Evolutionary conservation across 805 yeast species (phyloP).

Genomic region (Jamesozyma spencerorum): DNA sequence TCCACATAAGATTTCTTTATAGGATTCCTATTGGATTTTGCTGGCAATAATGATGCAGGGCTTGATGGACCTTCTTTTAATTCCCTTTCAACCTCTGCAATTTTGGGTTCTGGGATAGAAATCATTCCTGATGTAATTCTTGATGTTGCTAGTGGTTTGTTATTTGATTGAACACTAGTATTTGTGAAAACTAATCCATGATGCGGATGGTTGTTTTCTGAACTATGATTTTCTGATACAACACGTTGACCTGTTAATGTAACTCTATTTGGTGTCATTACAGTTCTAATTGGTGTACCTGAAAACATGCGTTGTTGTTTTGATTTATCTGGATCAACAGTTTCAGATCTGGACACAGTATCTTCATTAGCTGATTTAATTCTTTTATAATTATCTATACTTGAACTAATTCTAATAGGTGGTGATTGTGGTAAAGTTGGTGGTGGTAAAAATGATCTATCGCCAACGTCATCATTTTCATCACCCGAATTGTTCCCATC

Average conservation of each 20-base stretch:
- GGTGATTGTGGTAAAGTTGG: slow-evolving; percentile 32
- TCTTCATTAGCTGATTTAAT: slow-evolving; percentile 29
- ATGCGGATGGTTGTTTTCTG: slow-evolving; percentile 5
- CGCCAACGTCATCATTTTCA: slow-evolving; percentile 27
- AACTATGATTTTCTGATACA: slow-evolving; percentile 16
- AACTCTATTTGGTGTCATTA: slow-evolving; percentile 24
- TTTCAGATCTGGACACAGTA: slow-evolving; percentile 31
- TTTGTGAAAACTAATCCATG: slow-evolving; percentile 12
- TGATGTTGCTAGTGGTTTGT: slow-evolving; percentile 11
- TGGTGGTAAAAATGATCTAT: slow-evolving; percentile 31
- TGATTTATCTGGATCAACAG: slow-evolving; percentile 32
- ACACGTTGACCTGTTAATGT: slow-evolving; percentile 20
- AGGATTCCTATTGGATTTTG: slow-evolving; percentile 28
- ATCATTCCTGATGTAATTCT: slow-evolving; percentile 39
- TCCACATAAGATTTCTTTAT: slow-evolving; percentile 28
- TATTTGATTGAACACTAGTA: not conserved
- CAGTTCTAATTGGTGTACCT: slow-evolving; percentile 24
- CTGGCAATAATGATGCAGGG: slow-evolving; percentile 28
- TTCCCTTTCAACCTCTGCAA: slow-evolving; percentile 33
- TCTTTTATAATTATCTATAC: slow-evolving; percentile 26
- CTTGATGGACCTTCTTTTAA: slow-evolving; percentile 34
- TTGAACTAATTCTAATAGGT: slow-evolving; percentile 31
- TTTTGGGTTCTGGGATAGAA: slow-evolving; percentile 36
- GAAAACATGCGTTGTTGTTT: slow-evolving; percentile 28
- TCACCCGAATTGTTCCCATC: slow-evolving; percentile 14